These are phyloP conservation scores for Thinopyrum elongatum DNA, from an alignment of 176 grass and related monocot species.

Conservation along the genomic window DNA sequence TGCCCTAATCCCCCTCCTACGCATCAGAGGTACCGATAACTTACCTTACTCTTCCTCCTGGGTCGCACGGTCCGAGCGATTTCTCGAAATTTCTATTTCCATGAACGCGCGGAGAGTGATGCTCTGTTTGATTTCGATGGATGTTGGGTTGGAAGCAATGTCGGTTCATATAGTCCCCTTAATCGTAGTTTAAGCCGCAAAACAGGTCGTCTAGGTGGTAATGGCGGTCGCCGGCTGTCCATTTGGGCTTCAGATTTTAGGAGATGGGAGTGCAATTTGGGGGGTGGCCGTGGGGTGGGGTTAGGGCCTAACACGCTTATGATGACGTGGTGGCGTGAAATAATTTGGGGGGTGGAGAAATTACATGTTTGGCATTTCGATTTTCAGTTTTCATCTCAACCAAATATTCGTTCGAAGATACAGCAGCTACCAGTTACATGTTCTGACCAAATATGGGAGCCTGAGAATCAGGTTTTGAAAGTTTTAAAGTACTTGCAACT, in stretches of 20 bases:
- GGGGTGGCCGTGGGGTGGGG: neutral
- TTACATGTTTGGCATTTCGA: neutral
- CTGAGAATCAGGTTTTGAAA: neutral
- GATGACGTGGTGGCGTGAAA: neutral
- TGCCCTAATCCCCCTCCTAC: neutral
- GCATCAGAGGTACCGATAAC: slow-evolving; percentile 5
- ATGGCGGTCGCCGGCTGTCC: neutral
- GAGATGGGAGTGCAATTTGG: neutral
- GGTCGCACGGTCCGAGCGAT: neutral
- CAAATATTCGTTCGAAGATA: neutral
- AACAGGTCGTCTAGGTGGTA: neutral
- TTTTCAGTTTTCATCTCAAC: neutral
- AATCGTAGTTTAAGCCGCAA: neutral
- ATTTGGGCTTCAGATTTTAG: neutral
- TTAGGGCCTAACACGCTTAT: neutral
- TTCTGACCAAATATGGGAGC: neutral
- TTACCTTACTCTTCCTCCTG: neutral
- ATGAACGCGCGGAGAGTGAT: neutral
- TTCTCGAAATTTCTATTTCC: neutral
- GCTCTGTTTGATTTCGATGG: neutral
- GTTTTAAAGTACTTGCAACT: neutral
- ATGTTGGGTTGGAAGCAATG: neutral
- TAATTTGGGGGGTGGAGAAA: neutral
- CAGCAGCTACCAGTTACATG: neutral
- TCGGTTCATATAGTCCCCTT: neutral